Evolutionary conservation across 148 eudicot species (phyloP), one percentile per base, ranked within the genome.

Genomic region (Cornus suecica): DNA sequence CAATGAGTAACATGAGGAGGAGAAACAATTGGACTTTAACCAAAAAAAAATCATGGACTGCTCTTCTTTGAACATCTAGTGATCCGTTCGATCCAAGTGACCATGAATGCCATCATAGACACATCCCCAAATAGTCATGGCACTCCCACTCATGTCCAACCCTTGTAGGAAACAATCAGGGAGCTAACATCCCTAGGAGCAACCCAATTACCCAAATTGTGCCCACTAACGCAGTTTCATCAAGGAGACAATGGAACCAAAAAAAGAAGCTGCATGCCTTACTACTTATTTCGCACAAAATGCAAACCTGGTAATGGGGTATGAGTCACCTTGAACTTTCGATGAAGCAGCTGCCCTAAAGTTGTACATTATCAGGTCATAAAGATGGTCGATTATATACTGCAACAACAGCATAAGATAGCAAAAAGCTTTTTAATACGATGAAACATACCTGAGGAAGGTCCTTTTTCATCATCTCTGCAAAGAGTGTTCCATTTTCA

Each of bases 391-490:
- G 9, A 37, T 37, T 37, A 37, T 37, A 8, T 1, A 37, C 9
- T 37, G 42, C 42, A 37, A 37, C 42, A 37, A 37, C 42, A 37
- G 42, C 42, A 37, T 37, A 42, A 64, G 5, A 41, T 41, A 26
- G 24, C 14, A 24, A 66, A 6, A 11, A 75, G 23, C 24, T 28
- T 34, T 34, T 37, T 65, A 29, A 58, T 48, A 60, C 27, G n/a
- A 78, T 28, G 28, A 28, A 25, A 75, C 75, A 67, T 54, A 91
- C 99, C 94, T 95, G 99, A 30, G 99, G 99, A 76, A 95, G 97
- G 77, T 95, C 99, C 83, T 91, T 90, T 71, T 76, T 87, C 99
- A 95, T 95, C 99, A 95, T 92, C 80, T 92, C 99, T 70, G 99
- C 99, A 82, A 95, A 95, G 27, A 71, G 32, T 30, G 89, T 88